These are phyloP conservation scores for Umbelopsis isabellina DNA, from an alignment of 192 early-diverging fungal species.

Conservation along the genomic window DNA sequence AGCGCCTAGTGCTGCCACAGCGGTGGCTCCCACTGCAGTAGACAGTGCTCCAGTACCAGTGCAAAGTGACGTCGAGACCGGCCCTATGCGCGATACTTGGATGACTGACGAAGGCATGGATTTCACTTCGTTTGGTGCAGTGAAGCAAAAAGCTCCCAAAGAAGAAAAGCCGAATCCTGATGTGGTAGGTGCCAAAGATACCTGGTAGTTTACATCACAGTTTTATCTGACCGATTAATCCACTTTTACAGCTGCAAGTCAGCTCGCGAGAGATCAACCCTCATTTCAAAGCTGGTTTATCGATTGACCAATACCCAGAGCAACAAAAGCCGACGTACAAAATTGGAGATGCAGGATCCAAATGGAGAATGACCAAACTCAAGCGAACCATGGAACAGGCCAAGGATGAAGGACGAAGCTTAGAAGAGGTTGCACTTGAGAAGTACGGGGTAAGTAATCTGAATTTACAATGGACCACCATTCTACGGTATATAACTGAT, in stretches of 20 bases:
- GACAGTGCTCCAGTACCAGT: neutral
- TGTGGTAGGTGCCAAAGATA: slow-evolving; percentile 27
- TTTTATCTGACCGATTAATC: neutral
- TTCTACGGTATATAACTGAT: neutral
- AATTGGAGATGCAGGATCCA: slow-evolving; percentile 60
- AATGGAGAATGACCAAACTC: slow-evolving; percentile 84
- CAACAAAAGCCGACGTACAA: slow-evolving; percentile 46
- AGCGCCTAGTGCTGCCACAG: slow-evolving; percentile 18
- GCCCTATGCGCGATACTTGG: slow-evolving; percentile 31
- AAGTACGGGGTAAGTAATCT: slow-evolving; percentile 65
- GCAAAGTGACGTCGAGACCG: slow-evolving; percentile 4
- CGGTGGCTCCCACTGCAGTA: slow-evolving; percentile 7
- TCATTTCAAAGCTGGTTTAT: slow-evolving; percentile 43
- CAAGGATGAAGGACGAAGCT: slow-evolving; percentile 60
- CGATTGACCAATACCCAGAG: slow-evolving; percentile 42
- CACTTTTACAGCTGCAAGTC: slow-evolving; percentile 36
- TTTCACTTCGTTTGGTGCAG: slow-evolving; percentile 45
- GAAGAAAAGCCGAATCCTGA: slow-evolving; percentile 48
- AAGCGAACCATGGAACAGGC: slow-evolving; percentile 68
- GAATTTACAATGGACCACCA: neutral
- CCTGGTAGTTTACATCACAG: neutral
- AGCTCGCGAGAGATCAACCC: slow-evolving; percentile 49
- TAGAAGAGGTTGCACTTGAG: slow-evolving; percentile 72
- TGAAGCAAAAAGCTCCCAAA: slow-evolving; percentile 42
- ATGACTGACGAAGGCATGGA: slow-evolving; percentile 44